phyloP scores from a whole-genome alignment of 495 filamentous ascomycete species.

The Penicillium ucsense region DNA sequence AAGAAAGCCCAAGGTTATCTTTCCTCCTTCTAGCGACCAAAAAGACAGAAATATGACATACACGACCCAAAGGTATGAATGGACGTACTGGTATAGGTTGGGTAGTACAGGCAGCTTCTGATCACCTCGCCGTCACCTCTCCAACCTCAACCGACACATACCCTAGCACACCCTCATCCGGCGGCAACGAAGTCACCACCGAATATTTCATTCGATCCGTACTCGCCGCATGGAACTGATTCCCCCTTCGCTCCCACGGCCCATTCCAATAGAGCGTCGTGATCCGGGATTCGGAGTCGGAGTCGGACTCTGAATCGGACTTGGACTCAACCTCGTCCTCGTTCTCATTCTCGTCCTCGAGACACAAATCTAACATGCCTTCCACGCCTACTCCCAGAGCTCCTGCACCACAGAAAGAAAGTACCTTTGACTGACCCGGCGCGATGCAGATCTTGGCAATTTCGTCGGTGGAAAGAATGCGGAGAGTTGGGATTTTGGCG shows the following conservation, averaged over 20 bases:
- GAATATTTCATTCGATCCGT: slow-evolving; percentile 1
- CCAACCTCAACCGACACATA: slow-evolving; percentile 4
- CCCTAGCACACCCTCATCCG: slow-evolving; percentile 3
- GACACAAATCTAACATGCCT: slow-evolving; percentile 6
- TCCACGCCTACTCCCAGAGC: not conserved
- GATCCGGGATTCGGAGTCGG: not conserved
- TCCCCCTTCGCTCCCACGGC: not conserved
- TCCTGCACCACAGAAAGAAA: slow-evolving; percentile 5
- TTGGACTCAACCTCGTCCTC: too few relatives aligned
- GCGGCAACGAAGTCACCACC: not conserved
- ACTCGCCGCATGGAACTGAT: slow-evolving; percentile 3
- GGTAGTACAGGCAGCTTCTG: too few relatives aligned
- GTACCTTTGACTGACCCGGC: slow-evolving; percentile 1
- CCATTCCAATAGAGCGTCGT: slow-evolving; percentile 7
- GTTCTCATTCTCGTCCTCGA: not conserved
- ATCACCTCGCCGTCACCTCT: not conserved
- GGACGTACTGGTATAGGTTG: too few relatives aligned
- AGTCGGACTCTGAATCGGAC: not conserved
- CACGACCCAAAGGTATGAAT: too few relatives aligned
- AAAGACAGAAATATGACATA: too few relatives aligned
- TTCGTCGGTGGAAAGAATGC: slow-evolving; percentile 1
- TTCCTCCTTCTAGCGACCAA: too few relatives aligned
- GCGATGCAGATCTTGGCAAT: slow-evolving; percentile 1
- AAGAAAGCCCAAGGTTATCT: too few relatives aligned
- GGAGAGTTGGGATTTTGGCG: not conserved